These are phyloP conservation scores for Ogataea wickerhamii DNA, from an alignment of 805 yeast genomes.

Conservation along the genomic window DNA sequence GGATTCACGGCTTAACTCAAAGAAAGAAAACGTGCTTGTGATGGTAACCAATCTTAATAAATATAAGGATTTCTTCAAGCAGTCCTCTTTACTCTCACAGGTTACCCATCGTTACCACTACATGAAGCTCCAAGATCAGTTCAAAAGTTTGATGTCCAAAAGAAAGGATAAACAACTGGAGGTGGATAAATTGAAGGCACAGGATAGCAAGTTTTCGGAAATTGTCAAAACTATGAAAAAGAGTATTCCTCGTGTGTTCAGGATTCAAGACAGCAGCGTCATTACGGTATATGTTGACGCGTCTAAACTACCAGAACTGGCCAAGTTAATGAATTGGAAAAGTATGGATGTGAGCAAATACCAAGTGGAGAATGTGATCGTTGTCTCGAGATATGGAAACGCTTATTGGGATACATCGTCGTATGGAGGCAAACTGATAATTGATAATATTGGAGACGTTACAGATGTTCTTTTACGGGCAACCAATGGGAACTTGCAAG, in stretches of 20 bases:
- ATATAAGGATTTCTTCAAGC: conserved; percentile 20
- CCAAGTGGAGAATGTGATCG: conserved; percentile 52
- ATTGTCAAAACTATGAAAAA: conserved; percentile 49
- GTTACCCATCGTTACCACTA: conserved; percentile 45
- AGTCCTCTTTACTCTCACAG: conserved; percentile 33
- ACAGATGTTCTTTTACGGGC: conserved; percentile 12
- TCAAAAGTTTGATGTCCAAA: conserved; percentile 28
- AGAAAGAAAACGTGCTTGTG: conserved; percentile 45
- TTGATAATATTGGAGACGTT: conserved; percentile 8
- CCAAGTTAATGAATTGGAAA: conserved; percentile 35
- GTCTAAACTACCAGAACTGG: conserved; percentile 23
- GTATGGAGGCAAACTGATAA: conserved; percentile 10
- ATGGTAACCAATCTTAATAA: conserved; percentile 44
- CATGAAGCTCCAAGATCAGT: conserved; percentile 36
- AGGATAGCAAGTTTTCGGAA: conserved; percentile 39
- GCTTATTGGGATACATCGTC: conserved; percentile 21
- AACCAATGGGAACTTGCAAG: conserved; percentile 6
- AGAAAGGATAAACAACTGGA: conserved; percentile 38
- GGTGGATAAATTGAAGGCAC: conserved; percentile 42
- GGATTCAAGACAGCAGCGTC: conserved; percentile 32
- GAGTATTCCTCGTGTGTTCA: conserved; percentile 42
- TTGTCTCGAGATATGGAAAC: conserved; percentile 40
- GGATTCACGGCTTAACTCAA: conserved; percentile 22
- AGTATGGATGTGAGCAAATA: conserved; percentile 31
- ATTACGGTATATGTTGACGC: conserved; percentile 50